These are phyloP conservation scores for Rhodotorula mucilaginosa DNA, from an alignment of 1,284 basidiomycete genomes.

Conservation along the genomic window DNA sequence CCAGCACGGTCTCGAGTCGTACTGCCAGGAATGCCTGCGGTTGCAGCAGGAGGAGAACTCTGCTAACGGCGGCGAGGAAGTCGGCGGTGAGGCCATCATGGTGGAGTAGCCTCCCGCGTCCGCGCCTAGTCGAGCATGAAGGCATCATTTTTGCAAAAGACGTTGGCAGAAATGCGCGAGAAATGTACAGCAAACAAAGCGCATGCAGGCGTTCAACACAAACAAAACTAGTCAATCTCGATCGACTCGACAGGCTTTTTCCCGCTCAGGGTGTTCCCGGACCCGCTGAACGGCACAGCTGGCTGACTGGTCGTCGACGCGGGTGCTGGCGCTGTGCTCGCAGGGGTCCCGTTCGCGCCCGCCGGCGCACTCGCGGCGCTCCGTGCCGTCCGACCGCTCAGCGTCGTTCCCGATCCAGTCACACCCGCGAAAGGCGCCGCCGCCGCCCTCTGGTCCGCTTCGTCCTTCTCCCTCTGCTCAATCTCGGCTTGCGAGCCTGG, in stretches of 20 bases:
- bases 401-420: conserved; percentile 12
- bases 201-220: neutral
- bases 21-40: conserved; percentile 12
- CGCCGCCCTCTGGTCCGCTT: neutral
- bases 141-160: neutral
- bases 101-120: conserved; percentile 4
- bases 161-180: neutral
- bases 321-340: neutral
- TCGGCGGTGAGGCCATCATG: conserved; percentile 35
- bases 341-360: neutral
- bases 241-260: conserved; percentile 41
- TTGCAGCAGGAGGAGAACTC: conserved; percentile 7
- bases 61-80: conserved; percentile 41
- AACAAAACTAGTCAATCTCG: conserved; percentile 38
- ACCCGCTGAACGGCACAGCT: conserved; percentile 27
- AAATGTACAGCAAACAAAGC: neutral
- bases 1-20: conserved; percentile 23
- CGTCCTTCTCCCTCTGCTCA: conserved; percentile 9
- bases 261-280: conserved; percentile 31
- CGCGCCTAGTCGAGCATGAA: neutral
- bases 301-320: conserved; percentile 1
- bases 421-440: conserved; percentile 22
- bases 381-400: conserved; percentile 20
- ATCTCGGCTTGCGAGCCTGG: conserved; percentile 32
- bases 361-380: conserved; percentile 4